Base-by-base conservation (phyloP, 805 yeast species). In the Phaffomyces thermotolerans region DNA sequence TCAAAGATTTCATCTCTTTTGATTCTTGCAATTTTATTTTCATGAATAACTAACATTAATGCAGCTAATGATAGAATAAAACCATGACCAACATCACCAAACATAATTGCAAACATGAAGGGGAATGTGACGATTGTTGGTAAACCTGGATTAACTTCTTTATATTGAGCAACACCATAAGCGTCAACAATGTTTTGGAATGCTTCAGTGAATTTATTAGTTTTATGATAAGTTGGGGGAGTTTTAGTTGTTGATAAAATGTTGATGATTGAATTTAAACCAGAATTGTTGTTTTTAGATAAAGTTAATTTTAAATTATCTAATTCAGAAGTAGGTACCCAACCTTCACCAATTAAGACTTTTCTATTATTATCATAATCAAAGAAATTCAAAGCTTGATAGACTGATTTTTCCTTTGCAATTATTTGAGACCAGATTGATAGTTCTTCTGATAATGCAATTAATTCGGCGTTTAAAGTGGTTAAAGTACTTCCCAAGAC, bases 51-150 rank as follows among this genome's bases (percentile, higher is more conserved):
- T 50, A 93, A 68, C 32, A 68, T 65, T 41, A 78, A 63, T 1
- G 95, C 95, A 14, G 88, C 88, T 46, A 84, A 64, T 48, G 83
- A 73, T 64, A 93, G 69, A 41, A 93, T 76, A 47, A 89, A 75
- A 15, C 99, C 99, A 67, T 93, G 99, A 18, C 99, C 99, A 46
- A 90, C 62, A 68, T 93, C 99, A 72, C 99, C 99, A 72, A 93
- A 93, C 99, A 93, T 93, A 55, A 93, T 84, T 35, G 99, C 98
- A 68, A 93, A 93, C 95, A 93, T 85, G 64, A 93, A 93, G 27
- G 99, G 99, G 70, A 93, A 93, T 0, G 99, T 93, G 22, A 93
- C 83, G 39, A 88, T 78, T 1, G 99, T 90, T 10, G 99, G 91
- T 52, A 93, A 71, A 45, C 95, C 99, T 2, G 99, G 96, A 63